Conservation (phyloP, 208 protist species). For the Crithidia thermophila region DNA sequence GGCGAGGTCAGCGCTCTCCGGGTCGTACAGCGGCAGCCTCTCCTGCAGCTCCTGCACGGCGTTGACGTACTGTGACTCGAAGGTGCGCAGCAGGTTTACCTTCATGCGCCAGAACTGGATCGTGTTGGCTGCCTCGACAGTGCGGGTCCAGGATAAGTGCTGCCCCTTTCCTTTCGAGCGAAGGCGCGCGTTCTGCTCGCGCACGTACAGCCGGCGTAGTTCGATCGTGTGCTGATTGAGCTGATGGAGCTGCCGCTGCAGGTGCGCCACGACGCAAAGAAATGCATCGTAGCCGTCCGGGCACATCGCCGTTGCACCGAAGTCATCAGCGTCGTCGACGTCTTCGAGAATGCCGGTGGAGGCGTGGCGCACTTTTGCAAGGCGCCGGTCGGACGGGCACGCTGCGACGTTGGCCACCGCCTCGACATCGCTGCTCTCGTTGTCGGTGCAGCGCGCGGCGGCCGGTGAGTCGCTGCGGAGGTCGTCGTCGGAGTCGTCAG, state of each 20-base stretch:
- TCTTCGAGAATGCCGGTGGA: constrained; percentile 1
- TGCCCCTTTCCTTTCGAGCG: constrained; percentile 20
- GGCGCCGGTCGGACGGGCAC: background rate
- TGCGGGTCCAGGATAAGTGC: constrained; percentile 33
- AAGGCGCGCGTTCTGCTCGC: constrained; percentile 20
- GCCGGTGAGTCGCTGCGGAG: background rate
- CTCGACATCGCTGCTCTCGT: background rate
- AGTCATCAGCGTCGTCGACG: background rate
- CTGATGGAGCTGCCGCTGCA: constrained; percentile 16
- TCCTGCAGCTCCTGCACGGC: constrained; percentile 4
- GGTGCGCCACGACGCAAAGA: background rate
- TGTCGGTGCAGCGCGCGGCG: background rate
- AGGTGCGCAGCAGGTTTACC: constrained; percentile 18
- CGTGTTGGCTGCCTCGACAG: constrained; percentile 32
- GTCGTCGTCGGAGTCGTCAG: constrained; percentile 2
- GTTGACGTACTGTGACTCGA: constrained; percentile 22
- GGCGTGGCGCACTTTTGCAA: background rate
- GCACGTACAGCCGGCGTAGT: constrained; percentile 17
- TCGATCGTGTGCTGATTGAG: constrained; percentile 5
- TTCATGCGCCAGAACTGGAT: constrained; percentile 36
- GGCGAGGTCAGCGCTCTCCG: background rate
- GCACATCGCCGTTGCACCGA: background rate
- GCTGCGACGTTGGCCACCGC: background rate
- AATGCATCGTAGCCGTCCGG: constrained; percentile 22
- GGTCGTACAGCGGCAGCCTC: constrained; percentile 11